Percentiles rank a stretch among this genome's conserved stretches.
Conservation (phyloP, 2,329 filamentous ascomycete genomes). For the Zasmidium citrigriseum region DNA sequence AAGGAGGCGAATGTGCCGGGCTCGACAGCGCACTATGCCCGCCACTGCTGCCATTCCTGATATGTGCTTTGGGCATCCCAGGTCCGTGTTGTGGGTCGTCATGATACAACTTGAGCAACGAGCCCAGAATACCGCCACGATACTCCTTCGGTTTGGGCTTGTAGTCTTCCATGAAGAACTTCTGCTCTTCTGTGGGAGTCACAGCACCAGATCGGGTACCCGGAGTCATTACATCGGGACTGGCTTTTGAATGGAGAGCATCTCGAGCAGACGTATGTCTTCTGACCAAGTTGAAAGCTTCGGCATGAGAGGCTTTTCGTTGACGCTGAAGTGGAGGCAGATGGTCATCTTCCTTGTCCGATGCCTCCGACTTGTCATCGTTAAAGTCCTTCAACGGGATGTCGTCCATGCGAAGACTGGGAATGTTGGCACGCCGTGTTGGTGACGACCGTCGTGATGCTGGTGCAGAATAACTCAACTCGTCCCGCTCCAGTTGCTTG, state of each 20-base stretch:
- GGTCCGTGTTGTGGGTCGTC: constrained; percentile 26
- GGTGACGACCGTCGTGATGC: constrained; percentile 34
- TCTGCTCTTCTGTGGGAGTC: constrained; percentile 49
- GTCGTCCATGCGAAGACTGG: constrained; percentile 23
- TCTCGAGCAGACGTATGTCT: constrained; percentile 36
- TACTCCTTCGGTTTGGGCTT: constrained; percentile 68
- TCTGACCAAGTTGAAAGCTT: constrained; percentile 49
- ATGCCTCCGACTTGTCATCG: constrained; percentile 19
- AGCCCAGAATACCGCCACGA: constrained; percentile 71
- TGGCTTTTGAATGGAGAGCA: constrained; percentile 15
- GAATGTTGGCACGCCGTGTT: constrained; percentile 12
- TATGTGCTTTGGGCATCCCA: constrained; percentile 10
- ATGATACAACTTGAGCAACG: constrained; percentile 70
- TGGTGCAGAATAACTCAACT: constrained; percentile 30
- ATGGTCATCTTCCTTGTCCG: constrained; percentile 13
- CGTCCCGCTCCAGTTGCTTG: constrained; percentile 35
- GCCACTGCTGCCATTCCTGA: constrained; percentile 27
- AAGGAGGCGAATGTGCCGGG: constrained; percentile 42
- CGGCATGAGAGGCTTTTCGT: constrained; percentile 34
- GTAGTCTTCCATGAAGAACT: constrained; percentile 60
- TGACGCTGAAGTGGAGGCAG: constrained; percentile 18
- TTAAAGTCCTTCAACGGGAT: constrained; percentile 32
- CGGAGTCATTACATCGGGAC: constrained; percentile 17
- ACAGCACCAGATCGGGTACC: constrained; percentile 47
- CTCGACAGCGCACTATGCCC: constrained; percentile 32